These are phyloP conservation scores for Claviceps sp. DNA, from an alignment of 2,329 filamentous ascomycete genomes.

Conservation along the genomic window DNA sequence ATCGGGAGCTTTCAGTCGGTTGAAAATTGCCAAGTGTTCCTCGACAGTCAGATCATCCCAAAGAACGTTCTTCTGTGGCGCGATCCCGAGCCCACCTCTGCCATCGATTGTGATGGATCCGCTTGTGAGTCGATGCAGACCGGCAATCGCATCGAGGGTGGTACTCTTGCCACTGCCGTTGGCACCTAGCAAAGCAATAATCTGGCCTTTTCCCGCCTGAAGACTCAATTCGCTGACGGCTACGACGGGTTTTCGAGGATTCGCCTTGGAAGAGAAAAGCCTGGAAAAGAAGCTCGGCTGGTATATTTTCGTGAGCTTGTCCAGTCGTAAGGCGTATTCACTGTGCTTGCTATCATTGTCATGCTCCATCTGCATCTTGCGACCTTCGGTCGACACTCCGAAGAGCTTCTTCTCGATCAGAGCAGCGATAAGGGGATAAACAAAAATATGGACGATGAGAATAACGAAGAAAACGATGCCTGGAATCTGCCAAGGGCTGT, in stretches of 20 bases:
- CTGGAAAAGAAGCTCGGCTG: conserved; percentile 47
- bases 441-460: conserved; percentile 60
- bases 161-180: conserved; percentile 89
- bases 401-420: conserved; percentile 62
- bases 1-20: conserved; percentile 57
- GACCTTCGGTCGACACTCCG: conserved; percentile 53
- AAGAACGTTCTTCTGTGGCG: conserved; percentile 86
- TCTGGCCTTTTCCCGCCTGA: conserved; percentile 61
- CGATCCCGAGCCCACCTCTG: conserved; percentile 69
- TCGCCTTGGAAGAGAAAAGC: conserved; percentile 26
- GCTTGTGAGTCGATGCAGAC: conserved; percentile 61
- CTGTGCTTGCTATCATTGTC: conserved; percentile 13
- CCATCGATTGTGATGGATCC: conserved; percentile 68
- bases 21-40: conserved; percentile 77
- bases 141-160: conserved; percentile 76
- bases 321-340: conserved; percentile 51
- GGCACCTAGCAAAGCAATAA: conserved; percentile 73
- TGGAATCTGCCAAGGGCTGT: conserved; percentile 53
- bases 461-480: conserved; percentile 71
- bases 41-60: conserved; percentile 81
- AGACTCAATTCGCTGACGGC: conserved; percentile 67
- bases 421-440: conserved; percentile 63
- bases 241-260: conserved; percentile 47
- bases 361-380: conserved; percentile 33
- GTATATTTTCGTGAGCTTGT: conserved; percentile 68